Evolutionary conservation across 2,329 filamentous ascomycete genomes (phyloP).

Genomic region (Nannizziopsis arthrosporioides): DNA sequence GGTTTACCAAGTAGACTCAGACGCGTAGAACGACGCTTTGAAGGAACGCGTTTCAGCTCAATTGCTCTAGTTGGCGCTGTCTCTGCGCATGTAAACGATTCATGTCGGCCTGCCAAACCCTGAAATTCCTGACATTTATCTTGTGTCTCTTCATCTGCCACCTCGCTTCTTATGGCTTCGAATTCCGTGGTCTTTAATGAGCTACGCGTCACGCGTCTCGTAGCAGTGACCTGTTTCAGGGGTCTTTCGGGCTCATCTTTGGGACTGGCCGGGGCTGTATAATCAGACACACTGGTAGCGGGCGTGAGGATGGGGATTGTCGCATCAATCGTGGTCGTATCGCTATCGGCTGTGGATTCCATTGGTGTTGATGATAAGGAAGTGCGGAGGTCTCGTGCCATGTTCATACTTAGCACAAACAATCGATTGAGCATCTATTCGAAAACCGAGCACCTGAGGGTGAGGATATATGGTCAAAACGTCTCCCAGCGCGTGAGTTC

Average conservation of each 20-base stretch:
- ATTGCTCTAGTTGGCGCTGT: slow-evolving; percentile 16
- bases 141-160: neutral
- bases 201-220: slow-evolving; percentile 32
- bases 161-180: neutral
- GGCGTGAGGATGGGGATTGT: slow-evolving; percentile 33
- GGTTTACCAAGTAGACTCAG: slow-evolving; percentile 33
- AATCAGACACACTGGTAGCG: slow-evolving; percentile 33
- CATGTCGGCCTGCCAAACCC: too few species aligned
- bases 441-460: too few species aligned
- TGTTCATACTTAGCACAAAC: neutral
- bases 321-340: slow-evolving; percentile 14
- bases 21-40: slow-evolving; percentile 33
- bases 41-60: slow-evolving; percentile 19
- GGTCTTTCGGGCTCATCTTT: slow-evolving; percentile 19
- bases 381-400: slow-evolving; percentile 7
- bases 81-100: slow-evolving; percentile 12
- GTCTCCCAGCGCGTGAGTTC: too few species aligned
- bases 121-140: neutral
- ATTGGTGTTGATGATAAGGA: slow-evolving; percentile 6
- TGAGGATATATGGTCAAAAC: too few species aligned
- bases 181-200: slow-evolving; percentile 21
- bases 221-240: slow-evolving; percentile 20
- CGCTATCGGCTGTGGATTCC: slow-evolving; percentile 6
- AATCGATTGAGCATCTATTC: neutral
- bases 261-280: slow-evolving; percentile 30